phyloP scores from a whole-genome alignment of 495 filamentous ascomycete species.

The Aspergillus kassunensis region DNA sequence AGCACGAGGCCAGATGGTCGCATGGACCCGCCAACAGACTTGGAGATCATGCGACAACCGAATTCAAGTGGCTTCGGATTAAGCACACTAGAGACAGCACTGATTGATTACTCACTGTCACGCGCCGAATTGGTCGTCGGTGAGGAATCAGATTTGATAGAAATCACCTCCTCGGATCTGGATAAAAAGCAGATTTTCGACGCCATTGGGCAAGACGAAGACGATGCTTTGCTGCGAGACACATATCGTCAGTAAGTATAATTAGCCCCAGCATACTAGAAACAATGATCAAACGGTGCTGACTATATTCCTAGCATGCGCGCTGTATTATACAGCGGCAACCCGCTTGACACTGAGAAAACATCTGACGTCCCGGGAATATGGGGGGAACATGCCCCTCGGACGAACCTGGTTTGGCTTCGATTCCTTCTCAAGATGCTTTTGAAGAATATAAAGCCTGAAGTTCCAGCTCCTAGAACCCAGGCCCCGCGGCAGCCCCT shows the following conservation, averaged over 20 bases:
- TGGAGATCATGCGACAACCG: slow-evolving; percentile 25
- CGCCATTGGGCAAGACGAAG: slow-evolving; percentile 40
- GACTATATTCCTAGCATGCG: slow-evolving; percentile 33
- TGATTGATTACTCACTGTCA: slow-evolving; percentile 89
- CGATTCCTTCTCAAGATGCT: slow-evolving; percentile 46
- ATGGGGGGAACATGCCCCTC: slow-evolving; percentile 45
- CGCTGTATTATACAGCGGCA: slow-evolving; percentile 34
- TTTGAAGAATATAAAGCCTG: slow-evolving; percentile 36
- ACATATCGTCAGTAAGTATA: slow-evolving; percentile 41
- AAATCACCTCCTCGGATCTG: slow-evolving; percentile 43
- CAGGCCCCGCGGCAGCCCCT: slow-evolving; percentile 29
- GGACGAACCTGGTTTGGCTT: slow-evolving; percentile 51
- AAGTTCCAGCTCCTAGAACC: slow-evolving; percentile 17
- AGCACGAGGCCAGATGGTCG: slow-evolving; percentile 34
- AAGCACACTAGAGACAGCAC: slow-evolving; percentile 69
- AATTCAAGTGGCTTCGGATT: slow-evolving; percentile 56
- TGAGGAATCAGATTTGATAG: slow-evolving; percentile 23
- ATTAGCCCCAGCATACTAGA: neutral
- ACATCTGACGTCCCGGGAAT: slow-evolving; percentile 32
- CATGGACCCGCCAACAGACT: slow-evolving; percentile 31
- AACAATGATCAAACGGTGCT: neutral
- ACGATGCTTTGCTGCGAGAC: slow-evolving; percentile 37
- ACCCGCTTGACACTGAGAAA: slow-evolving; percentile 29
- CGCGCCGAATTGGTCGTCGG: slow-evolving; percentile 46
- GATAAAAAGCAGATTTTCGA: slow-evolving; percentile 47